Percentiles rank a stretch among this genome's conserved stretches.
Evolutionary conservation across 2,329 filamentous ascomycete species (phyloP).

Genomic region (Hypoxylon sp.): DNA sequence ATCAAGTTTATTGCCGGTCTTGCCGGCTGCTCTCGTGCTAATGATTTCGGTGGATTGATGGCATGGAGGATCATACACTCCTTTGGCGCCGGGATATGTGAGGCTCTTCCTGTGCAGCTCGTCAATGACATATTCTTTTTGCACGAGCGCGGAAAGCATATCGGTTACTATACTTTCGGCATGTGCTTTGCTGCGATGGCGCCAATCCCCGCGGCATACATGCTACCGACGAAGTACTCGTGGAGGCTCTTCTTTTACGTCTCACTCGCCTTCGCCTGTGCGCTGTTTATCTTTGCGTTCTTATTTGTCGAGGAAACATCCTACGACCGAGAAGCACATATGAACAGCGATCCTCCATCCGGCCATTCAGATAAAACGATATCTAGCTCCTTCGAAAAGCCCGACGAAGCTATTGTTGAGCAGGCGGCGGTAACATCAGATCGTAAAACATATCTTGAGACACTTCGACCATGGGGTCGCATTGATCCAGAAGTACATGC

Average conservation of each 20-base stretch:
- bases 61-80: slow-evolving; percentile 58
- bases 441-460: slow-evolving; percentile 58
- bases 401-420: slow-evolving; percentile 42
- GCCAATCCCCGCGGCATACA: slow-evolving; percentile 72
- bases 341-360: slow-evolving; percentile 15
- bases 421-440: slow-evolving; percentile 46
- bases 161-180: slow-evolving; percentile 73
- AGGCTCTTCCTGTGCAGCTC: slow-evolving; percentile 63
- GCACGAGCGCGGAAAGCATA: slow-evolving; percentile 65
- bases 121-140: slow-evolving; percentile 64
- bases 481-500: slow-evolving; percentile 59
- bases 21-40: slow-evolving; percentile 57
- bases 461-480: slow-evolving; percentile 57
- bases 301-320: slow-evolving; percentile 68
- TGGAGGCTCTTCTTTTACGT: slow-evolving; percentile 76
- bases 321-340: slow-evolving; percentile 57
- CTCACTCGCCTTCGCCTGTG: slow-evolving; percentile 67
- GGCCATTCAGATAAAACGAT: slow-evolving; percentile 33
- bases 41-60: slow-evolving; percentile 58
- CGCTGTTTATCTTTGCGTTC: slow-evolving; percentile 63
- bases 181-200: slow-evolving; percentile 70
- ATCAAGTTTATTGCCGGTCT: slow-evolving; percentile 59
- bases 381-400: slow-evolving; percentile 48
- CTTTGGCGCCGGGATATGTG: slow-evolving; percentile 61
- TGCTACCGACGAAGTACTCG: slow-evolving; percentile 70